These are phyloP conservation scores for Cryptococcus sp. DNA, from an alignment of 1,284 basidiomycete genomes.

Conservation along the genomic window DNA sequence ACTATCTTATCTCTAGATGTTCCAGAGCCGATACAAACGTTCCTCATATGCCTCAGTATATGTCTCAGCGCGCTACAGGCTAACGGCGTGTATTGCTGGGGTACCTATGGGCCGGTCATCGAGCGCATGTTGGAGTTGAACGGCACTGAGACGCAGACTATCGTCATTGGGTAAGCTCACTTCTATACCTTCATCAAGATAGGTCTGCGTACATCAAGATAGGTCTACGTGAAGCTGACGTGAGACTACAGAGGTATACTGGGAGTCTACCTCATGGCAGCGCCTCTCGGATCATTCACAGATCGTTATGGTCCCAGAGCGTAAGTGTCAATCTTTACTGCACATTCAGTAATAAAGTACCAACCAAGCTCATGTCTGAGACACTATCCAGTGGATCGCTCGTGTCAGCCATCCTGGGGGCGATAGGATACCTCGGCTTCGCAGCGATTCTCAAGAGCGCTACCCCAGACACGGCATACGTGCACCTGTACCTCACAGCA, in stretches of 20 bases:
- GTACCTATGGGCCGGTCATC: slow-evolving; percentile 52
- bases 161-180: slow-evolving; percentile 47
- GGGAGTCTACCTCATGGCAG: slow-evolving; percentile 52
- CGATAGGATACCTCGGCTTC: slow-evolving; percentile 47
- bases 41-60: slow-evolving; percentile 44
- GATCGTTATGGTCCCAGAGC: slow-evolving; percentile 50
- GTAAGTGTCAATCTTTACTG: slow-evolving; percentile 22
- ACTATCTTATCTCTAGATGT: slow-evolving; percentile 28
- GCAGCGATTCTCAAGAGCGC: slow-evolving; percentile 31
- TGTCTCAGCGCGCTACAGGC: slow-evolving; percentile 44
- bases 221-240: background rate
- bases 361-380: slow-evolving; percentile 5
- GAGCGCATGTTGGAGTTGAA: slow-evolving; percentile 35
- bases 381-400: slow-evolving; percentile 39
- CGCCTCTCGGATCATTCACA: slow-evolving; percentile 47
- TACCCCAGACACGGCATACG: slow-evolving; percentile 28
- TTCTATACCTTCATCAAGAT: background rate
- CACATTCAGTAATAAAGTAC: background rate
- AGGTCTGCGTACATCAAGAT: no score
- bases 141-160: slow-evolving; percentile 47
- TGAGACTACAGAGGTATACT: slow-evolving; percentile 43
- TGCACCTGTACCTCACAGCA: slow-evolving; percentile 42
- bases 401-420: slow-evolving; percentile 40
- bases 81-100: slow-evolving; percentile 55
- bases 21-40: slow-evolving; percentile 29